Conservation (phyloP, 2,329 filamentous ascomycete genomes). For the Didymellaceae sp. region DNA sequence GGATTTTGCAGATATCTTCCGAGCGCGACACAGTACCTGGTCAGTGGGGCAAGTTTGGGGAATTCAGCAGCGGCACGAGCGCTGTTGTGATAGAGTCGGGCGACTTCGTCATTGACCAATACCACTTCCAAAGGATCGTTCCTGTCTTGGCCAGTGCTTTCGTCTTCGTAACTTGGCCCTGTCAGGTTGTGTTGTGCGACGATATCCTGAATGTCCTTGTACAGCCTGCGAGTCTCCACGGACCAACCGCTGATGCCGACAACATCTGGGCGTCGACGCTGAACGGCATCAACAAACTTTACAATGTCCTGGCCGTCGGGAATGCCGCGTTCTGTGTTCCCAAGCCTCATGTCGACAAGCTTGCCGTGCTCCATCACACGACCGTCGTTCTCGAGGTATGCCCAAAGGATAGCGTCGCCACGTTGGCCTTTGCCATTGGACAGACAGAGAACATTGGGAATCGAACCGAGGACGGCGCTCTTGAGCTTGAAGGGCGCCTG, state of each 20-base stretch:
- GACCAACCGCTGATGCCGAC: conserved; percentile 89
- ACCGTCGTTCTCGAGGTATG: conserved; percentile 92
- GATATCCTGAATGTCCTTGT: conserved; percentile 79
- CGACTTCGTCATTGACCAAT: conserved; percentile 94
- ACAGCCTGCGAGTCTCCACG: conserved; percentile 82
- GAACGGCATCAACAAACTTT: conserved; percentile 78
- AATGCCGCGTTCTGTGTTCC: conserved; percentile 70
- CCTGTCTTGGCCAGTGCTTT: conserved; percentile 72
- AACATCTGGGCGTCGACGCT: conserved; percentile 84
- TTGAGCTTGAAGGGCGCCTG: conserved; percentile 96
- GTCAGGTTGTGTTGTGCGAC: conserved; percentile 79
- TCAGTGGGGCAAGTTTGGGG: conserved; percentile 77
- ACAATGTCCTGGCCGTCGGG: conserved; percentile 69
- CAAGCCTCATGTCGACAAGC: conserved; percentile 75
- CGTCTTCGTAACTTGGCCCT: conserved; percentile 81
- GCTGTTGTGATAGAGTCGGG: conserved; percentile 93
- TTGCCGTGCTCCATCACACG: conserved; percentile 88
- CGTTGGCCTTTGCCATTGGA: conserved; percentile 85
- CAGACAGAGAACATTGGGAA: conserved; percentile 83
- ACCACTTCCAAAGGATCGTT: conserved; percentile 85
- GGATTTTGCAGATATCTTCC: conserved; percentile 94
- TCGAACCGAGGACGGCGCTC: conserved; percentile 86
- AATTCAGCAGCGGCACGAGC: conserved; percentile 79
- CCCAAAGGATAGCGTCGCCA: conserved; percentile 84
- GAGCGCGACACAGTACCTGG: conserved; percentile 87